Evolutionary conservation across 2,329 filamentous ascomycete genomes (phyloP).

Genomic region (Erysiphe neolycopersici): DNA sequence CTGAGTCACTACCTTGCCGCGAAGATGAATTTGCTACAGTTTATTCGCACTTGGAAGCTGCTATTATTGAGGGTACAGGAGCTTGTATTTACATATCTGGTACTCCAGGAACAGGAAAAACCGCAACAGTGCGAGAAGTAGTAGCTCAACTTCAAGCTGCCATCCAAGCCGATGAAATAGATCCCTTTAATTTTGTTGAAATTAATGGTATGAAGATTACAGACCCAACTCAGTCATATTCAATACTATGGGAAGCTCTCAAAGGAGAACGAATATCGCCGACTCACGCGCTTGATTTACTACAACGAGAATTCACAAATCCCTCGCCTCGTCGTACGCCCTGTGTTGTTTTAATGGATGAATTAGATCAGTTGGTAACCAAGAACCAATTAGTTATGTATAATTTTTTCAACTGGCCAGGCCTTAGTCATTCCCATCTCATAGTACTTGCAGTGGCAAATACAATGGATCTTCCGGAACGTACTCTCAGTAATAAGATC

Average conservation of each 20-base stretch:
- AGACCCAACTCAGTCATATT: conserved; percentile 89
- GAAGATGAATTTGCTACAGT: conserved; percentile 80
- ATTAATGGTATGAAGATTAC: conserved; percentile 99
- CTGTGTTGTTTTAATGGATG: conserved; percentile 95
- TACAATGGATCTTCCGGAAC: conserved; percentile 92
- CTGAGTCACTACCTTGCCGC: conserved; percentile 65
- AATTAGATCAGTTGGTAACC: conserved; percentile 89
- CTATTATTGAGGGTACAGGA: conserved; percentile 78
- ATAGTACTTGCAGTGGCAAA: conserved; percentile 96
- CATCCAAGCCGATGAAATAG: conserved; percentile 69
- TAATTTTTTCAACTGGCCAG: conserved; percentile 99
- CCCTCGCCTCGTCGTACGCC: conserved; percentile 77
- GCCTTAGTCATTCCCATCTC: conserved; percentile 64
- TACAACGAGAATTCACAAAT: conserved; percentile 79
- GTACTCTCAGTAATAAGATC: conserved; percentile 95
- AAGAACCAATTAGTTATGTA: conserved; percentile 99
- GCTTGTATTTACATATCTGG: conserved; percentile 98
- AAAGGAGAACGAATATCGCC: conserved; percentile 83
- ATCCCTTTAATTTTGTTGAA: conserved; percentile 97
- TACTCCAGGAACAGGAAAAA: conserved; percentile 94
- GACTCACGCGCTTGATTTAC: conserved; percentile 65
- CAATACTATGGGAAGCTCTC: conserved; percentile 82
- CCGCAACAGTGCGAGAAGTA: conserved; percentile 87
- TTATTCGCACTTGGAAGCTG: conserved; percentile 78
- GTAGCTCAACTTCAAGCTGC: conserved; percentile 71